These are phyloP conservation scores for Microascus cirrosus DNA, from an alignment of 2,329 filamentous ascomycete species.

Conservation along the genomic window DNA sequence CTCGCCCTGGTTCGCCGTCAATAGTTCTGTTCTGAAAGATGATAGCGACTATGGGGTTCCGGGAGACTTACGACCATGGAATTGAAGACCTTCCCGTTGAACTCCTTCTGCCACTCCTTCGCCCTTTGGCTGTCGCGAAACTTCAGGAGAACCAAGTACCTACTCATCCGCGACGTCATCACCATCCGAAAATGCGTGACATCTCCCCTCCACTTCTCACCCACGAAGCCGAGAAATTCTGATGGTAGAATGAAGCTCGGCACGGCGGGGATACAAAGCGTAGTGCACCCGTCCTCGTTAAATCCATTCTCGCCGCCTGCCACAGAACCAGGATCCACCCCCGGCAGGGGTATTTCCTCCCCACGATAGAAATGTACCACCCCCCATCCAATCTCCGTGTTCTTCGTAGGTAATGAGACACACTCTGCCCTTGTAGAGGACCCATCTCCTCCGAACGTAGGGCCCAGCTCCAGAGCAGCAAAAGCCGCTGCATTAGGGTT, in stretches of 20 bases:
- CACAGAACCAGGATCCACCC: slow-evolving; percentile 12
- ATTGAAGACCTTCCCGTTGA: slow-evolving; percentile 90
- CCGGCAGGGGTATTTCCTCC: slow-evolving; percentile 55
- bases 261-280: slow-evolving; percentile 85
- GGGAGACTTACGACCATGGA: slow-evolving; percentile 61
- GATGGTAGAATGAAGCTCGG: slow-evolving; percentile 87
- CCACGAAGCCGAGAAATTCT: slow-evolving; percentile 85
- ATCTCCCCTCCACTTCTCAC: slow-evolving; percentile 72
- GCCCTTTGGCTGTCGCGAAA: slow-evolving; percentile 69
- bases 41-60: not conserved
- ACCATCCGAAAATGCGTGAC: slow-evolving; percentile 94
- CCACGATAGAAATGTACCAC: slow-evolving; percentile 92
- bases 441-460: slow-evolving; percentile 46
- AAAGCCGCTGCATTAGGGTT: slow-evolving; percentile 27
- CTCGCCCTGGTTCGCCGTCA: slow-evolving; percentile 51
- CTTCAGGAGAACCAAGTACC: slow-evolving; percentile 94
- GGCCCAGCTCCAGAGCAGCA: slow-evolving; percentile 42
- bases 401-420: slow-evolving; percentile 56
- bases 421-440: slow-evolving; percentile 76
- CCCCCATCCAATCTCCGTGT: slow-evolving; percentile 79
- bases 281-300: slow-evolving; percentile 60
- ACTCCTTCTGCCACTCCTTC: slow-evolving; percentile 69
- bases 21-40: not conserved
- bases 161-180: slow-evolving; percentile 75
- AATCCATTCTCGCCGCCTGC: slow-evolving; percentile 14